Base-by-base conservation (phyloP, 164 flowering plant species). In the Taxillus chinensis region DNA sequence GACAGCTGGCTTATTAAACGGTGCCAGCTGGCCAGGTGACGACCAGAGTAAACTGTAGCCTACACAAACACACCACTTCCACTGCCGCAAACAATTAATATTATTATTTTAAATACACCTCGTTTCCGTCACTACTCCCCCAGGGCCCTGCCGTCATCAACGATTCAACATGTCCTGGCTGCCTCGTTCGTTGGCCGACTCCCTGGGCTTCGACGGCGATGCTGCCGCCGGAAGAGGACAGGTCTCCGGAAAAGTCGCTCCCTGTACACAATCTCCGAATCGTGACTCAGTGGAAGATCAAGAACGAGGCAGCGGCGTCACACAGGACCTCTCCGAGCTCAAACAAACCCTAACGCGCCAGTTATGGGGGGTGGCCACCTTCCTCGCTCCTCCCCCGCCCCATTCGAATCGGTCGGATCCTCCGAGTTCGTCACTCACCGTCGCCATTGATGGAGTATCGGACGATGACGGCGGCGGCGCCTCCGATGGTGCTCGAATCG, bases 301-400 rank as follows among this genome's bases (percentile, higher is more conserved):
- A 3, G 67, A 61, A 5, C 55, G 76, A 72, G 57, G 57, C 3
- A 80, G 83, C 5, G 87, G 90, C n/a, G 84, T 85, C 40, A 81
- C 77, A 48, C 86, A 83, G 17, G 90, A 83, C 66, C 66, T 85
- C 17, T 66, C 86, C 11, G 90, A 87, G 56, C 63, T 92, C 57
- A 82, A 67, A 56, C 81, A 90, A 73, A 77, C 90, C 73, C 76
- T 92, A 60, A 80, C 87, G 41, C 93, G 96, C 54, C 96, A 88
- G 68, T 65, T 88, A 4, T 84, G 89, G 89, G 96, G 96, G 38
- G 93, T 90, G 11, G 96, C 96, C 13, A 77, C 85, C 3, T 90
- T 92, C 63, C 86, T 92, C 42, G 96, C 96, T 15, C 98, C 98
- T 11, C 87, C 79, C 15, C 69, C 84, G 2, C 14, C 76, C 0